Evolutionary conservation across 75 land plant species (phyloP).

Genomic region (Cryptomeria japonica): DNA sequence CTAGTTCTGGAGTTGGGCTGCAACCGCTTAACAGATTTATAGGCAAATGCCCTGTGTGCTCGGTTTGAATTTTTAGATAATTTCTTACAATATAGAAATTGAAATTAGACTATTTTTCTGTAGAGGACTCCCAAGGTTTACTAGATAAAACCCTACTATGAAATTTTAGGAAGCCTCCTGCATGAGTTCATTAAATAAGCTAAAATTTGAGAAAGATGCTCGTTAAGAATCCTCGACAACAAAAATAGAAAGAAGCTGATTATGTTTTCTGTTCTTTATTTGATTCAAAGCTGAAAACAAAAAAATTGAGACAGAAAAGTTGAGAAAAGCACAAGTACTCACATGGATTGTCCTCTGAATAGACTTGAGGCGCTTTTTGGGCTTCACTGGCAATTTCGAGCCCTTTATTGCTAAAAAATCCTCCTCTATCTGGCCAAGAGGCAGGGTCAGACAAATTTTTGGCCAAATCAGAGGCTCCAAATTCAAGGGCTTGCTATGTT

Average conservation of each 20-base stretch:
- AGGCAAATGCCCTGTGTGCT: too few relatives aligned
- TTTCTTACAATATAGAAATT: too few relatives aligned
- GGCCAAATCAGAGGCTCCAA: constrained; percentile 37
- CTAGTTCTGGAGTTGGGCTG: neutral
- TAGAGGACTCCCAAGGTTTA: neutral
- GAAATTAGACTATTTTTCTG: neutral
- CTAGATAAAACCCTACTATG: neutral
- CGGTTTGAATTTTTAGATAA: too few relatives aligned
- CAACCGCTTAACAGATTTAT: too few relatives aligned
- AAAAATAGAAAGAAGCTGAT: neutral
- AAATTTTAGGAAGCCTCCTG: neutral
- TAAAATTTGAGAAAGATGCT: neutral
- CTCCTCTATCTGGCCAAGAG: constrained; percentile 86
- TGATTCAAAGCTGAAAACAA: neutral
- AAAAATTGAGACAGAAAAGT: neutral
- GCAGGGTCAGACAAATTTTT: constrained; percentile 61
- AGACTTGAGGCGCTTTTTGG: constrained; percentile 76
- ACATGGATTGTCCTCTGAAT: constrained; percentile 78
- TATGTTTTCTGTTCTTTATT: neutral
- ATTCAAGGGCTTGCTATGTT: neutral
- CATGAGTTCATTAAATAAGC: neutral
- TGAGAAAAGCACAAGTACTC: constrained; percentile 22
- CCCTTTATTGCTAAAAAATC: constrained; percentile 90
- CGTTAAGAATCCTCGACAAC: neutral
- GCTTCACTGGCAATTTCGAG: constrained; percentile 79